phyloP scores from a whole-genome alignment of 1,284 basidiomycete species.

The Apiotrichum gamsii region DNA sequence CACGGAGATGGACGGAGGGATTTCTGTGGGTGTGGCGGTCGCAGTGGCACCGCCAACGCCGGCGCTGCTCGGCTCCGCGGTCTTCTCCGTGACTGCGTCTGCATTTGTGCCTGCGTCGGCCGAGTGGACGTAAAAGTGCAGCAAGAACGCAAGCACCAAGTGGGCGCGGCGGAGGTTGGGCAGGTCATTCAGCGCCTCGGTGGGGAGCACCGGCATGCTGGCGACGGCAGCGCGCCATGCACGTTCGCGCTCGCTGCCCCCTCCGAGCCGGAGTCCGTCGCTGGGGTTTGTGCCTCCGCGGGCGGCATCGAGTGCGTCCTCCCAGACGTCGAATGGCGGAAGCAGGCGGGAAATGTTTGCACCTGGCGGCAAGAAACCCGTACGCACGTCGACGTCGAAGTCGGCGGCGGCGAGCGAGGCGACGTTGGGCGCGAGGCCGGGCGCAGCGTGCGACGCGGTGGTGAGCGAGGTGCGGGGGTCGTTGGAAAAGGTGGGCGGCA shows the following conservation, averaged over 20 bases:
- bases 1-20: constrained; percentile 68
- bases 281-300: constrained; percentile 48
- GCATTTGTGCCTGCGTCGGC: constrained; percentile 43
- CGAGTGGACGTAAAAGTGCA: constrained; percentile 84
- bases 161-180: constrained; percentile 71
- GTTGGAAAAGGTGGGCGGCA: constrained; percentile 50
- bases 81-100: constrained; percentile 35
- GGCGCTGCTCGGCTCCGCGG: no score
- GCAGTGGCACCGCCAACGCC: no score
- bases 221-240: constrained; percentile 62
- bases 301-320: constrained; percentile 52
- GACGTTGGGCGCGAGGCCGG: constrained; percentile 56
- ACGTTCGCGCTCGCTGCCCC: constrained; percentile 48
- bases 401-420: constrained; percentile 85
- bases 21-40: constrained; percentile 16
- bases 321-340: constrained; percentile 64
- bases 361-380: constrained; percentile 85
- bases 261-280: constrained; percentile 55
- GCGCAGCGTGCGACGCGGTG: constrained; percentile 35
- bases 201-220: constrained; percentile 62
- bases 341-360: constrained; percentile 63
- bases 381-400: constrained; percentile 86
- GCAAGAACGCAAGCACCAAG: constrained; percentile 73
- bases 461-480: constrained; percentile 30
- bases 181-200: constrained; percentile 55